Evolutionary conservation across 2,329 filamentous ascomycete species (phyloP), one percentile per base, ranked within the genome.

Genomic region (Colletotrichum sojae): DNA sequence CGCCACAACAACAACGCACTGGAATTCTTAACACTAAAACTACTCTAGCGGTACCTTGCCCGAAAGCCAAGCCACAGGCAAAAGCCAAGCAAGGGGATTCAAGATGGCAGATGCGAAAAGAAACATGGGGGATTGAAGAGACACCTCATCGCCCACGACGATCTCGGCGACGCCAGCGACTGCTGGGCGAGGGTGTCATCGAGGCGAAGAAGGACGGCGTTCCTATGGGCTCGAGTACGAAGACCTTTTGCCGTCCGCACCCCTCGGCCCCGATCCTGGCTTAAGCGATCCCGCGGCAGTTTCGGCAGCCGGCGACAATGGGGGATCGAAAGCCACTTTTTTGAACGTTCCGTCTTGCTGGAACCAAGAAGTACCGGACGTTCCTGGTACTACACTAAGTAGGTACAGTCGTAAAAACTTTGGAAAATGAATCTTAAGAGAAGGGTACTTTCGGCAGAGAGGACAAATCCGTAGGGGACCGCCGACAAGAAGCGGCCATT

Each of bases 301-400:
- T 66, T 60, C 55, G 66, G 66, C 45, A 51, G 40, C 27, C 54
- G 48, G 66, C 54, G 36, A 39, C 6, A 16, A 13, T n/a, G 27
- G 48, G 15, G 31, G 16, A 39, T n/a, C 36, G 40, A 22, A 22
- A 36, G 53, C 31, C 20, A 49, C 20, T 53, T 54, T 46, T 46
- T 43, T 18, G 40, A 46, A 4, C 45, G 45, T 52, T 15, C 51
- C 63, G 57, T 52, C 59, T 56, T 55, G 12, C 59, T 62, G 59
- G 59, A 31, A 54, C 40, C 39, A 53, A 49, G 51, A 54, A 31
- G 49, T 46, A 62, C 59, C 49, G 36, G 36, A 54, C 59, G 45
- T n/a, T 46, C 59, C 31, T 36, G 31, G 9, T 36, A 36, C 31
- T 36, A 10, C 31, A 10, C 31, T 36, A 36, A 10, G 31, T 9